These are phyloP conservation scores for Boechera divaricarpa DNA, from an alignment of 345 rosid species.

Conservation along the genomic window DNA sequence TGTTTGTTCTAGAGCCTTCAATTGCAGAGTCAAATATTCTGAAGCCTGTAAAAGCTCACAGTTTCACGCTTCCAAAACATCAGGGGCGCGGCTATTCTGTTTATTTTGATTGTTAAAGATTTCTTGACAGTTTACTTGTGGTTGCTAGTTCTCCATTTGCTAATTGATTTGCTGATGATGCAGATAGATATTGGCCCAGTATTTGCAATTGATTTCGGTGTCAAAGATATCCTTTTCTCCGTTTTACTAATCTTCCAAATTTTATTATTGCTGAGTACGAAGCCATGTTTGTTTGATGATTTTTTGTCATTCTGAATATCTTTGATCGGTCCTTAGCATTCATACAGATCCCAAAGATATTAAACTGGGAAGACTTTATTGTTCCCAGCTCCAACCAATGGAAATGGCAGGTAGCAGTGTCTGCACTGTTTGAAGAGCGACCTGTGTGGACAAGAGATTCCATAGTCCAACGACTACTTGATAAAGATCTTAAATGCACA, in stretches of 20 bases:
- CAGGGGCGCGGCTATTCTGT: background rate
- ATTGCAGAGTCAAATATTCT: background rate
- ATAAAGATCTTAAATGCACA: constrained; percentile 66
- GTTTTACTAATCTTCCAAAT: constrained; percentile 13
- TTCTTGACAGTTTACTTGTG: constrained; percentile 5
- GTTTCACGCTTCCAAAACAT: background rate
- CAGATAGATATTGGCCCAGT: constrained; percentile 75
- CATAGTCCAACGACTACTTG: constrained; percentile 65
- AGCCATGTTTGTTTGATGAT: constrained; percentile 24
- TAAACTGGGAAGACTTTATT: constrained; percentile 72
- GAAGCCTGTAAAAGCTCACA: constrained; percentile 8
- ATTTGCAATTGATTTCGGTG: constrained; percentile 79
- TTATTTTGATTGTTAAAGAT: background rate
- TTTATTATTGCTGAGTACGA: background rate
- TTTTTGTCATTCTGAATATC: constrained; percentile 28
- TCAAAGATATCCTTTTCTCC: constrained; percentile 78
- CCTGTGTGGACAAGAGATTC: constrained; percentile 93
- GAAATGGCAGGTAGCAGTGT: constrained; percentile 75
- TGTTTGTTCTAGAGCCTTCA: background rate
- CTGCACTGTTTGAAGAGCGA: constrained; percentile 82
- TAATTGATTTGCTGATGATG: constrained; percentile 38
- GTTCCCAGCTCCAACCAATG: constrained; percentile 62
- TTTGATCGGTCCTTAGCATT: constrained; percentile 54
- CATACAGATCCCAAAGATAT: constrained; percentile 85
- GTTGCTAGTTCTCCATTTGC: constrained; percentile 26